Conservation (phyloP, 2,329 filamentous ascomycete genomes). For the Bipolaris bicolor region DNA sequence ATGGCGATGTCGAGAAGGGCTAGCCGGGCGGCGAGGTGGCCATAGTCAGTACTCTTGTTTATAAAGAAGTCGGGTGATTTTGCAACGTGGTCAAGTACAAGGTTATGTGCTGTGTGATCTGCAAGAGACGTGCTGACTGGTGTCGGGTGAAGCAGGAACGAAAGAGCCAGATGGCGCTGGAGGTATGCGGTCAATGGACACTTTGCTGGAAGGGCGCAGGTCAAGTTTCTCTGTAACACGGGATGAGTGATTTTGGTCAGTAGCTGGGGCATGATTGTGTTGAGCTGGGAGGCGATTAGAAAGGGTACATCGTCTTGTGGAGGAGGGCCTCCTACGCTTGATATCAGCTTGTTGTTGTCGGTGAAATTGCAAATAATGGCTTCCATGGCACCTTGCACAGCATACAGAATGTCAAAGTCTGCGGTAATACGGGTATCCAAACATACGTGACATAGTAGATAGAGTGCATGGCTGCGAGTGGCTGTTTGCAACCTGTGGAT, state of each 20-base stretch:
- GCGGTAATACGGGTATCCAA: conserved; percentile 42
- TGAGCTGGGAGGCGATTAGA: conserved; percentile 36
- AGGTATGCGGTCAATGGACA: conserved; percentile 63
- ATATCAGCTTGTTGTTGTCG: conserved; percentile 28
- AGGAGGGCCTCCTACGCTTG: conserved; percentile 28
- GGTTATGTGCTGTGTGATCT: conserved; percentile 23
- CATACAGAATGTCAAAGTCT: conserved; percentile 22
- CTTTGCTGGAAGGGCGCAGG: conserved; percentile 64
- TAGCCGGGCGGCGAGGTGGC: conserved; percentile 68
- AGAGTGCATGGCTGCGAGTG: conserved; percentile 30
- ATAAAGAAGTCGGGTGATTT: conserved; percentile 58
- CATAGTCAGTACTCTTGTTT: conserved; percentile 68
- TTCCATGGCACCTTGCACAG: conserved; percentile 43
- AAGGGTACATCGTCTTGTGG: conserved; percentile 19
- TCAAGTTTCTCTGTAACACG: conserved; percentile 62
- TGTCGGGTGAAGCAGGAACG: conserved; percentile 61
- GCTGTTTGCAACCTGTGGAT: conserved; percentile 28
- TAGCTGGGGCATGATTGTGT: conserved; percentile 32
- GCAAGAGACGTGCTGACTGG: conserved; percentile 33
- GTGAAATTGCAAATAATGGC: conserved; percentile 38
- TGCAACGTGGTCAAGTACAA: conserved; percentile 39
- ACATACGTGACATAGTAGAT: conserved; percentile 37
- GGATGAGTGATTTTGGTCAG: conserved; percentile 52
- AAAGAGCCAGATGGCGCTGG: conserved; percentile 69
- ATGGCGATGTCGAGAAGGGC: conserved; percentile 76